A percentile compares a stretch with the other conserved stretches of the same genome.
Conservation (phyloP, 139 green algal genomes). For the Chlamydomonas schloesseri region DNA sequence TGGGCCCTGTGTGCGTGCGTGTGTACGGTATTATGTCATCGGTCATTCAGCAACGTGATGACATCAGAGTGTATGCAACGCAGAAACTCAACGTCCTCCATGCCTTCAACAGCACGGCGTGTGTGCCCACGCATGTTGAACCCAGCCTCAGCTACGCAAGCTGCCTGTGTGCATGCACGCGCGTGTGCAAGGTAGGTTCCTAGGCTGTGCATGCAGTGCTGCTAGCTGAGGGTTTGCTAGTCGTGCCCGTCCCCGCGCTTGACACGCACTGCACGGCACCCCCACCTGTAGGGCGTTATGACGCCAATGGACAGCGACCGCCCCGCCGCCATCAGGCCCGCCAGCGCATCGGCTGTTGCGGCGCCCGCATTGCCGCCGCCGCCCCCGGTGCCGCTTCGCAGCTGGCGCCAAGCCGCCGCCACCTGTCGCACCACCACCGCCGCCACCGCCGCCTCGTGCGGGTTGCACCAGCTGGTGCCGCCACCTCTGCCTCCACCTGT, state of each 20-base stretch:
- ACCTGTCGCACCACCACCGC: not conserved
- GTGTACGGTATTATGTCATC: constrained; percentile 15
- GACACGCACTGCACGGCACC: no score
- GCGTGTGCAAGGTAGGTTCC: no score
- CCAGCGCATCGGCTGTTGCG: not conserved
- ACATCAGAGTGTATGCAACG: no score
- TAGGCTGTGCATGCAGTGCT: no score
- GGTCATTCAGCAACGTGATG: no score
- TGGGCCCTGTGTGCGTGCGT: not conserved
- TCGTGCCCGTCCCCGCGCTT: no score
- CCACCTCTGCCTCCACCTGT: not conserved
- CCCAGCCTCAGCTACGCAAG: no score
- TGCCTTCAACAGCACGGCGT: no score
- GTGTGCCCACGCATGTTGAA: no score
- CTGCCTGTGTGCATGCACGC: no score
- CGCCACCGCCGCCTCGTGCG: not conserved
- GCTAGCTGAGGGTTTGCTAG: no score
- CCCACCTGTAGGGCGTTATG: constrained; percentile 22
- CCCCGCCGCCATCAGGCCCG: not conserved
- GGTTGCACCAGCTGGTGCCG: constrained; percentile 1
- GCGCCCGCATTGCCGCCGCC: not conserved
- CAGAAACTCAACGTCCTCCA: no score
- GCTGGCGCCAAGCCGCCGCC: not conserved
- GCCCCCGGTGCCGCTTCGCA: not conserved
- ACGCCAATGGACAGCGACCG: constrained; percentile 9